Conservation (phyloP, 495 filamentous ascomycete genomes). For the Hyaloscypha bicolor region DNA sequence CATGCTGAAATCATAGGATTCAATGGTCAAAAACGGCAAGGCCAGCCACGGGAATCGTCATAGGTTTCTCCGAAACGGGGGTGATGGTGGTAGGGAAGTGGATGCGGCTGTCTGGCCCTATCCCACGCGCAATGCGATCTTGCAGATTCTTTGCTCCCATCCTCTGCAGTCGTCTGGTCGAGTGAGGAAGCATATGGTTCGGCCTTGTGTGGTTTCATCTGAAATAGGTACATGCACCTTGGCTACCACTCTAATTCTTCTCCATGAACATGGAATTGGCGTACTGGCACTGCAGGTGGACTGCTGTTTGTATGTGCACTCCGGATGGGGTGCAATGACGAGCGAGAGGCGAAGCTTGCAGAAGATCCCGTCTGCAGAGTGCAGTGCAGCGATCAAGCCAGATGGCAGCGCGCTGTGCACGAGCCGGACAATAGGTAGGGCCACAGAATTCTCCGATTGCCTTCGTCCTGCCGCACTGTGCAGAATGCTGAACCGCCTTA, state of each 20-base stretch:
- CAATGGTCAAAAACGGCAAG: not conserved
- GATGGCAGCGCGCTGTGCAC: conserved; percentile 23
- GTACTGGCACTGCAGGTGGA: too few species aligned
- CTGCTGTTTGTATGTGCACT: not conserved
- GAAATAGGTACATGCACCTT: conserved; percentile 1
- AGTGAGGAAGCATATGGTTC: conserved; percentile 1
- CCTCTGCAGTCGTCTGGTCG: not conserved
- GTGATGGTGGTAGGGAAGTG: not conserved
- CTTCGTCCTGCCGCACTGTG: conserved; percentile 20
- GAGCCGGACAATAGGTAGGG: conserved; percentile 24
- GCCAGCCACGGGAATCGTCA: not conserved
- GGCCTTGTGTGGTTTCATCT: not conserved
- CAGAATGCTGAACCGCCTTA: conserved; percentile 16
- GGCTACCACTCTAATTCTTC: not conserved
- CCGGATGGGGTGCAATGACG: not conserved
- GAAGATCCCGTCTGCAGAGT: conserved; percentile 14
- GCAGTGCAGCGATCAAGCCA: conserved; percentile 26
- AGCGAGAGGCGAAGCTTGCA: not conserved
- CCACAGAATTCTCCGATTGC: conserved; percentile 27
- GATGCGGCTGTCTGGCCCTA: conserved; percentile 11
- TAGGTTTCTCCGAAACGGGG: conserved; percentile 2
- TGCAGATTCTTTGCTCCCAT: conserved; percentile 6
- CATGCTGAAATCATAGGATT: not conserved
- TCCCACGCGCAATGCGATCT: conserved; percentile 13
- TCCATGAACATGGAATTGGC: not conserved